phyloP scores from a whole-genome alignment of 768 basidiomycete genomes.

The Dacryopinax primogenitus region DNA sequence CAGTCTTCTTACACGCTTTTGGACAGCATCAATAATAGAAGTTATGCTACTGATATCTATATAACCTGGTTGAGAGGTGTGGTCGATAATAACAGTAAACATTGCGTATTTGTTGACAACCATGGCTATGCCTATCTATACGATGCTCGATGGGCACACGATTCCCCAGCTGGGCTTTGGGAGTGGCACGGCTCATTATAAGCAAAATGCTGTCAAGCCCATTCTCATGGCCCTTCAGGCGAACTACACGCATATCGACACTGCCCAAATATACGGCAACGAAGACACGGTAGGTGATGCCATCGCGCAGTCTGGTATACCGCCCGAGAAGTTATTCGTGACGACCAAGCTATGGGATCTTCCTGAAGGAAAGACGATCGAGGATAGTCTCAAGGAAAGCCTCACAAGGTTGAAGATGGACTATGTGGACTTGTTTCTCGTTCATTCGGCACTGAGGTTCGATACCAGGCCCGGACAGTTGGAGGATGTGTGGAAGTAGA shows the following conservation, averaged over 20 bases:
- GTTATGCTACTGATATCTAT: no score
- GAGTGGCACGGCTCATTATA: slow-evolving; percentile 13
- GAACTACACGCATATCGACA: slow-evolving; percentile 25
- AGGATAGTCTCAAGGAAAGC: slow-evolving; percentile 20
- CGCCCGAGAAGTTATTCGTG: slow-evolving; percentile 25
- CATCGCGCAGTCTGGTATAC: slow-evolving; percentile 17
- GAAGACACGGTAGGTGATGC: slow-evolving; percentile 24
- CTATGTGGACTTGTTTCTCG: slow-evolving; percentile 25
- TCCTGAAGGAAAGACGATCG: slow-evolving; percentile 16
- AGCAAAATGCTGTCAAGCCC: slow-evolving; percentile 9
- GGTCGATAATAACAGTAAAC: no score
- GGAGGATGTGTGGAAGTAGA: slow-evolving; percentile 22
- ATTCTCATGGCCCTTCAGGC: slow-evolving; percentile 18
- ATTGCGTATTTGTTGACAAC: no score
- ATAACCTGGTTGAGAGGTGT: no score
- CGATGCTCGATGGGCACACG: slow-evolving; percentile 8
- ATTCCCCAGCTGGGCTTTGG: slow-evolving; percentile 1
- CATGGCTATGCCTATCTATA: slow-evolving; percentile 5
- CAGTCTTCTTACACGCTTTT: no score
- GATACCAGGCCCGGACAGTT: slow-evolving; percentile 11
- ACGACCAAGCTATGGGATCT: slow-evolving; percentile 19
- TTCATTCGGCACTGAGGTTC: slow-evolving; percentile 21
- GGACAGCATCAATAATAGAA: no score
- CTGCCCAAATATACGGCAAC: slow-evolving; percentile 26
- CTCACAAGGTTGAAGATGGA: slow-evolving; percentile 24